Base-by-base conservation (phyloP, 495 filamentous ascomycete genomes). In the Hypoxylon lenormandii region DNA sequence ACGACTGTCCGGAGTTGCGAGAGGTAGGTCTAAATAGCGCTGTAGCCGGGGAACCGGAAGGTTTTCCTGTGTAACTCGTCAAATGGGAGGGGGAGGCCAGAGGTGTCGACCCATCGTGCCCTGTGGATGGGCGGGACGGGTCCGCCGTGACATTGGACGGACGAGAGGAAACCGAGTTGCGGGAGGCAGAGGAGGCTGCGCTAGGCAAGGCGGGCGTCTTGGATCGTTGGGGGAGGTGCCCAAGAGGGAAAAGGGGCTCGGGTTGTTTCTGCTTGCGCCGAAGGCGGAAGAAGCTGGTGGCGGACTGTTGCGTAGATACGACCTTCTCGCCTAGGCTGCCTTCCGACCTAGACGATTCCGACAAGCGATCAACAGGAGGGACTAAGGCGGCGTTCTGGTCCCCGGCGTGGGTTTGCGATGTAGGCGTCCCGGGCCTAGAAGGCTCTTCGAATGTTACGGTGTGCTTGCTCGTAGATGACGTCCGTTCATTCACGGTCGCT, bases 261-360 rank as follows among this genome's bases (percentile, higher is more conserved):
- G 91, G 91, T 49, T 91, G 91, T 74, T 91, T 93, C 11, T 72
- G 80, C 74, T 90, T 95, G 52, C 92, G 83, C 26, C 94, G 89
- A 58, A 98, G 83, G 40, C 88, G 89, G 74, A 97, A 97, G 76
- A 95, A 89, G 46, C 84, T 91, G 64, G 85, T 89, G 21, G 86
- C 79, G 3, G 84, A 87, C 58, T 86, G 87, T 22, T 88, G 78
- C 5, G 76, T 87, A 21, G 86, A 90, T 6, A 86, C 87, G 4
- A 86, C 82, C 42, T 88, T 90, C 30, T 96, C 93, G n/a, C 85
- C 88, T 10, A 89, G 88, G 77, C 93, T 96, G 23, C 87, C 89
- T 74, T 97, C 93, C 16, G 94, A 97, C 53, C 92, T 88, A 19
- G 93, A 97, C 0, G 95, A 97, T 64, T 97, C 95, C 3, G 95